Evolutionary conservation across 495 filamentous ascomycete genomes (phyloP), one percentile per base, ranked within the genome.

Genomic region (Talaromyces adpressus): DNA sequence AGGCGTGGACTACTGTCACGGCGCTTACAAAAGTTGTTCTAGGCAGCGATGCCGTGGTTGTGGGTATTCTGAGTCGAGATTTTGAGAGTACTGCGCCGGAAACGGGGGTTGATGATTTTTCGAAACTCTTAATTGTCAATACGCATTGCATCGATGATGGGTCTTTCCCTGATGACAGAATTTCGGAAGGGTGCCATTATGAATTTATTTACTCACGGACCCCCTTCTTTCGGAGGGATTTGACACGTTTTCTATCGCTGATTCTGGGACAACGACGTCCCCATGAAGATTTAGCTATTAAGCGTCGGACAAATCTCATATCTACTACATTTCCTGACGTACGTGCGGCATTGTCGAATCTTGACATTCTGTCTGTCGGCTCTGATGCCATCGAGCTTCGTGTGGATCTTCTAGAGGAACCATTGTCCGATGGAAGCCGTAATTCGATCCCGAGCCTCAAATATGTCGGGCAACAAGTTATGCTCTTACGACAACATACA

Each of bases 311-410:
- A 0, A 92, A 89, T 71, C 85, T 92, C 66, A 91, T 94, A 62
- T 92, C 90, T 45, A 91, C 89, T 0, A 94, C 91, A 2, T 94
- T 94, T 64, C 89, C 91, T 0, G 90, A 93, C 70, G 90, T 94
- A 3, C 88, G 85, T 67, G 87, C 90, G 32, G 90, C 89, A n/a
- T 75, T 93, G 61, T 88, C 91, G 1, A 93, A 92, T 72, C 79
- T 94, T 51, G 89, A 93, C 75, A 91, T 93, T 64, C 76, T 93
- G 16, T 91, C 91, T 6, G 90, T 94, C 6, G 91, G 91, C 9
- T 85, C 89, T 12, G 91, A 94, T 75, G 91, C 89, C 6, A 86
- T 94, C 20, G 91, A 94, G 71, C 82, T 93, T 60, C 84, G 91
- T 56, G 90, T 93, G 11, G 91, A 94, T 73, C 79, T 94, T 41